Evolutionary conservation across 2,329 filamentous ascomycete species (phyloP), one percentile per base, ranked within the genome.

Genomic region (Amphichorda felina): DNA sequence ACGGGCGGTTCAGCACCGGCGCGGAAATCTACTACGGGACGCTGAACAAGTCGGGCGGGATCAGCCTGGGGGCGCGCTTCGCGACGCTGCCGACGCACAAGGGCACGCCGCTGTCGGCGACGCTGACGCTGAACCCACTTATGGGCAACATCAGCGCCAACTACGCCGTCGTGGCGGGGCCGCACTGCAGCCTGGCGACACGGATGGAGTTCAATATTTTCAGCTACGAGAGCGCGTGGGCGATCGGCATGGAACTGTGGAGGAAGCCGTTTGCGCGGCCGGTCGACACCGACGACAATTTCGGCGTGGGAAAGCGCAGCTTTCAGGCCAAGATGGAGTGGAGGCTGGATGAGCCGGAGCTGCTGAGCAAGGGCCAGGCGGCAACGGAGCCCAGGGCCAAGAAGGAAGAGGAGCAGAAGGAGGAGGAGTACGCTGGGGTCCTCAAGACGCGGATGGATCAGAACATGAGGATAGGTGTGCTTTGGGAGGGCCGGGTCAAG

Each of bases 191-290:
- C 9, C 71, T 98, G 34, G 91, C 87, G 43, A 93, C 87, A 16
- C 78, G 82, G 34, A 89, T 96, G 61, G 87, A 93, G 51, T 98
- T 98, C 61, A 98, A 98, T 50, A 82, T 95, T 34, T 96, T 95
- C 60, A 94, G 86, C 54, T 98, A 95, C 63, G 91, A 98, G 63
- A 94, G 86, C 52, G 83, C 91, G 39, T 81, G 94, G 67, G 80
- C 87, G 18, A 72, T 96, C 17, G 91, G 91, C 11, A 84, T 86
- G 62, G 91, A 98, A 61, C 65, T 96, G 30, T 98, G 91, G 89
- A 78, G 84, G 50, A 80, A 75, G 48, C 66, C 65, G 15, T 54
- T 60, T 13, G 38, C 46, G 41, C 57, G 63, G 14, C 59, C 47
- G 17, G 46, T 17, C 16, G 28, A 30, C 11, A 15, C 61, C 5